Evolutionary conservation across 331 rosid species (phyloP).

Genomic region (Spiraea crenata): DNA sequence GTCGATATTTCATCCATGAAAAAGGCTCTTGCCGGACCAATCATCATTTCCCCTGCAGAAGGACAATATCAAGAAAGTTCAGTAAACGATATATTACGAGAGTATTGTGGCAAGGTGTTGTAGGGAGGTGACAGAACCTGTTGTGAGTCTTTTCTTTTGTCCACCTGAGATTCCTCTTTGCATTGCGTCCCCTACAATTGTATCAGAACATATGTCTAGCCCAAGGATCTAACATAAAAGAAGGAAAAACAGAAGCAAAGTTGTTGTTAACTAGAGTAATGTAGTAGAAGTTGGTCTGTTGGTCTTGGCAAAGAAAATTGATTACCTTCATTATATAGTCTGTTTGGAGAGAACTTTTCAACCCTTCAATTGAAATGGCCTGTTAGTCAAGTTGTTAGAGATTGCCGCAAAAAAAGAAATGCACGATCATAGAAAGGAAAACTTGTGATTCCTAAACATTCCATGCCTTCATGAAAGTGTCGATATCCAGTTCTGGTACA

Average conservation of each 20-base stretch:
- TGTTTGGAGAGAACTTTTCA: conserved; percentile 21
- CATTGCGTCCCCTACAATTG: conserved; percentile 10
- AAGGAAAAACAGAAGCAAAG: neutral
- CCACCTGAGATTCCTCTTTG: conserved; percentile 15
- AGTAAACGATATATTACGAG: neutral
- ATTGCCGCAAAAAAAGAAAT: neutral
- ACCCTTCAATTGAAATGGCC: conserved; percentile 36
- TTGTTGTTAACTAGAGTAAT: neutral
- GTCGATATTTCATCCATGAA: conserved; percentile 21
- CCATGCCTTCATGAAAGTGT: conserved; percentile 31
- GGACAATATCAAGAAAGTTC: neutral
- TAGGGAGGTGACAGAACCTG: neutral
- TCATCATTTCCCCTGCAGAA: conserved; percentile 6
- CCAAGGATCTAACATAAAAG: conserved; percentile 22
- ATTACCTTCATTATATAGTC: conserved; percentile 32
- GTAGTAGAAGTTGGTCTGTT: neutral
- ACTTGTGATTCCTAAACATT: neutral
- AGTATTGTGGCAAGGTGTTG: neutral
- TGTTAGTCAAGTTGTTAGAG: conserved; percentile 17
- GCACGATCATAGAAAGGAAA: neutral
- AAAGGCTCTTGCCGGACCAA: conserved; percentile 19
- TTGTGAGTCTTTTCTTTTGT: conserved; percentile 15
- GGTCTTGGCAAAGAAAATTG: neutral
- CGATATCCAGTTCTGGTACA: conserved; percentile 30
- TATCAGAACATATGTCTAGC: conserved; percentile 36